These are phyloP conservation scores for Paxillus involutus DNA, from an alignment of 768 basidiomycete genomes.

Conservation along the genomic window DNA sequence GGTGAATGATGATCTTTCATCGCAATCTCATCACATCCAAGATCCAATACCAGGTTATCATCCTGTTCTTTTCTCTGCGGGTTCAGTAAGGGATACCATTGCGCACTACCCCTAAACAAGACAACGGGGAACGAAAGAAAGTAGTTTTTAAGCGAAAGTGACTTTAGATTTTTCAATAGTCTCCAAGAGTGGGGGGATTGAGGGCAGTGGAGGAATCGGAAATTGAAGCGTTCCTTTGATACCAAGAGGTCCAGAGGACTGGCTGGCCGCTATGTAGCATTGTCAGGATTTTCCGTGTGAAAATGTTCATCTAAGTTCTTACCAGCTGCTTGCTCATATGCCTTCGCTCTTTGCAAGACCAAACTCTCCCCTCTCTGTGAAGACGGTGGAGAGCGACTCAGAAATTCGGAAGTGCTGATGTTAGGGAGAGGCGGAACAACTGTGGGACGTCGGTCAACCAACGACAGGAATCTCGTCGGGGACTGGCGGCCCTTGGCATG, in stretches of 20 bases:
- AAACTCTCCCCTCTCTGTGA: constrained; percentile 22
- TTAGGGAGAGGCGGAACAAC: constrained; percentile 1
- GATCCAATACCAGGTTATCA: no score
- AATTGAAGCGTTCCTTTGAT: constrained; percentile 25
- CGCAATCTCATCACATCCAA: not conserved
- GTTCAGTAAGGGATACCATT: not conserved
- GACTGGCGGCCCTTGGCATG: constrained; percentile 7
- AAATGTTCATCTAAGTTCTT: not conserved
- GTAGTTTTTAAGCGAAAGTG: constrained; percentile 1
- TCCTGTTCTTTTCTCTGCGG: not conserved
- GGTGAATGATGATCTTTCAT: constrained; percentile 5
- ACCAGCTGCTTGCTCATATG: constrained; percentile 28
- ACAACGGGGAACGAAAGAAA: not conserved
- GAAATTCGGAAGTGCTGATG: constrained; percentile 5
- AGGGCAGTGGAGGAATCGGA: constrained; percentile 37
- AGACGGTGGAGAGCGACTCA: constrained; percentile 5
- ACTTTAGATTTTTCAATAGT: constrained; percentile 9
- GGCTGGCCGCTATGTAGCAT: not conserved
- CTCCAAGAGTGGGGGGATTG: constrained; percentile 24
- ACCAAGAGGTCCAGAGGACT: not conserved
- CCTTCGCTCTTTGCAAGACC: constrained; percentile 29
- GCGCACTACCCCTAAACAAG: not conserved
- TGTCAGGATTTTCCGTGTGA: not conserved
- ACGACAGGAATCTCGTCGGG: constrained; percentile 10
- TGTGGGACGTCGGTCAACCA: constrained; percentile 13